These are phyloP conservation scores for Diospyros lotus DNA, from an alignment of 148 eudicot species.

Conservation along the genomic window DNA sequence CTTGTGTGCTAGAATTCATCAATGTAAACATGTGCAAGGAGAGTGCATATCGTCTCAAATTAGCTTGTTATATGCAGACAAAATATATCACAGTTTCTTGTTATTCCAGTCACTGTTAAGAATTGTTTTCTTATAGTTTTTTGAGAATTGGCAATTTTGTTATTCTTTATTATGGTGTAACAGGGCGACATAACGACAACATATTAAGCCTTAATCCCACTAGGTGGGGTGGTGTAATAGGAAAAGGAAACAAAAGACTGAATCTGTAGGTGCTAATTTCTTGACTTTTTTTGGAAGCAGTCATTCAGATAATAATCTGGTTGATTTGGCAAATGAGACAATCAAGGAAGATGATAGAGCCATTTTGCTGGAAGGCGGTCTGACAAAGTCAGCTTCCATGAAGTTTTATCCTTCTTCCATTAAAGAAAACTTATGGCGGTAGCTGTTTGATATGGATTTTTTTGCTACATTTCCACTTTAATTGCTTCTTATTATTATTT, in stretches of 20 bases:
- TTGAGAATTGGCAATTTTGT: too few species aligned
- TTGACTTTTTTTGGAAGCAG: conserved; percentile 38
- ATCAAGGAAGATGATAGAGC: conserved; percentile 80
- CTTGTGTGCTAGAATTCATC: background rate
- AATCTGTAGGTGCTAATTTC: conserved; percentile 16
- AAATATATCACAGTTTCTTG: background rate
- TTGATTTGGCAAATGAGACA: conserved; percentile 65
- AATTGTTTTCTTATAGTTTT: too few species aligned
- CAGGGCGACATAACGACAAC: too few species aligned
- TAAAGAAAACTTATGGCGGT: conserved; percentile 79
- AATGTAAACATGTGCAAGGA: background rate
- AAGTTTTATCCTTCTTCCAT: conserved; percentile 50
- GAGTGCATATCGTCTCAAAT: background rate
- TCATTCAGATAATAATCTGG: conserved; percentile 83
- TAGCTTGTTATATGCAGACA: background rate
- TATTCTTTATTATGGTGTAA: too few species aligned
- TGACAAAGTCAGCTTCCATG: conserved; percentile 64
- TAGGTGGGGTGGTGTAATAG: background rate
- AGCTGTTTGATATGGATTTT: conserved; percentile 11
- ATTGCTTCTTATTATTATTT: conserved; percentile 3
- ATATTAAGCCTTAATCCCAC: too few species aligned
- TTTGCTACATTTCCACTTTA: background rate
- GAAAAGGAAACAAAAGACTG: background rate
- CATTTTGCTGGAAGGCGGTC: conserved; percentile 88
- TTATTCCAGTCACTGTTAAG: background rate